Evolutionary conservation across 805 yeast genomes (phyloP).

Genomic region (Hemisphaericaspora nanyangensis): DNA sequence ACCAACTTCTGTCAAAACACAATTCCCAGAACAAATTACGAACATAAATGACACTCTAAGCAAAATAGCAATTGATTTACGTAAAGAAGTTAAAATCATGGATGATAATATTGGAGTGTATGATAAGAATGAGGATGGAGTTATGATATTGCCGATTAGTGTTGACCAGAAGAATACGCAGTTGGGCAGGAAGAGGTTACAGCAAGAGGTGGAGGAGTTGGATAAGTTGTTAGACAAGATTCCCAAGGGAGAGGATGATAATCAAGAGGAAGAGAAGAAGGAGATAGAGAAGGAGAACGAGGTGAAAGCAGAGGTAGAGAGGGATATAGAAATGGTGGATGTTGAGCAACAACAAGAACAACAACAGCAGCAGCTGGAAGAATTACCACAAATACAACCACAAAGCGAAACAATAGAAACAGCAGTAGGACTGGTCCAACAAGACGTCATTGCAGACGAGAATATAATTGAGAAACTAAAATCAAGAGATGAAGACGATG

Average conservation of each 20-base stretch:
- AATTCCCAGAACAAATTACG: slow-evolving; percentile 42
- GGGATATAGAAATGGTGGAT: neutral
- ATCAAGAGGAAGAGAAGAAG: neutral
- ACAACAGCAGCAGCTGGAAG: too few relatives aligned
- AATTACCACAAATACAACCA: too few relatives aligned
- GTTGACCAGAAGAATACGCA: slow-evolving; percentile 69
- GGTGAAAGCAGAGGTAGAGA: slow-evolving; percentile 2
- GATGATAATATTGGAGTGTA: slow-evolving; percentile 55
- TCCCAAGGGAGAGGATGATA: neutral
- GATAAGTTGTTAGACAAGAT: slow-evolving; percentile 9
- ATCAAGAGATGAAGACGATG: neutral
- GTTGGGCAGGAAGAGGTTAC: slow-evolving; percentile 57
- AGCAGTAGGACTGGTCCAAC: too few relatives aligned
- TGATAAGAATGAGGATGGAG: slow-evolving; percentile 38
- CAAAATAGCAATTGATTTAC: slow-evolving; percentile 52
- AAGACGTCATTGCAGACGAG: too few relatives aligned
- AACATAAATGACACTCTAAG: slow-evolving; percentile 54
- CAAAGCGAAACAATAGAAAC: too few relatives aligned
- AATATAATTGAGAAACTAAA: slow-evolving; percentile 4
- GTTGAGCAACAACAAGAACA: neutral
- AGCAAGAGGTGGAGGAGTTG: slow-evolving; percentile 37
- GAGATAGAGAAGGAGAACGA: neutral
- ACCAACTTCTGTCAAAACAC: slow-evolving; percentile 23
- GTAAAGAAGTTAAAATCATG: slow-evolving; percentile 63
- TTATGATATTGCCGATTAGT: slow-evolving; percentile 61